Conservation (phyloP, 2,329 filamentous ascomycete genomes). For the Paramyrothecium roridum region DNA sequence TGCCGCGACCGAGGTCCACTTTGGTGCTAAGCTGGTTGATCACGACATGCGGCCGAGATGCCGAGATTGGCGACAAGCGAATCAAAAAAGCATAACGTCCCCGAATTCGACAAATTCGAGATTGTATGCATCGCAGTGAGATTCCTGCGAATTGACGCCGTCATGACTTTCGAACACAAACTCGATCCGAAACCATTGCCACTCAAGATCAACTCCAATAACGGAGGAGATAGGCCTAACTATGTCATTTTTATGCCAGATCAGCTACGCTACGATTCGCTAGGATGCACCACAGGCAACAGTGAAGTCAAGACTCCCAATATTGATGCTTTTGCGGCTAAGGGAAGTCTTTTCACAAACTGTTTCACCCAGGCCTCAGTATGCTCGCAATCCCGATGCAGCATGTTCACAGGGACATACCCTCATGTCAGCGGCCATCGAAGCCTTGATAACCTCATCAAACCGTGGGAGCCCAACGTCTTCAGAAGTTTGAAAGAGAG, state of each 20-base stretch:
- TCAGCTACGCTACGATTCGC: conserved; percentile 41
- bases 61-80: not conserved
- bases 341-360: conserved; percentile 39
- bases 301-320: conserved; percentile 32
- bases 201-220: conserved; percentile 16
- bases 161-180: conserved; percentile 3
- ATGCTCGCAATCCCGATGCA: conserved; percentile 42
- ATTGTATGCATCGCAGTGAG: not conserved
- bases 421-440: conserved; percentile 43
- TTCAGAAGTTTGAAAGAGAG: conserved; percentile 39
- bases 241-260: conserved; percentile 45
- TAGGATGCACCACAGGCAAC: conserved; percentile 27
- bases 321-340: conserved; percentile 35
- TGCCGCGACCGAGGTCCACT: not conserved
- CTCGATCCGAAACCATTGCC: conserved; percentile 17
- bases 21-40: not conserved
- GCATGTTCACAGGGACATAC: conserved; percentile 44
- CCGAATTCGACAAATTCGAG: too few species aligned
- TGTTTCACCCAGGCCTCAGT: conserved; percentile 42
- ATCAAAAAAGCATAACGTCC: not conserved
- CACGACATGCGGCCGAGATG: not conserved
- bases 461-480: conserved; percentile 45
- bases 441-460: conserved; percentile 42
- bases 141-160: not conserved
- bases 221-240: conserved; percentile 27